Percentiles rank a stretch among this genome's conserved stretches.
Conservation (phyloP, 2,329 filamentous ascomycete genomes). For the Pyricularia pennisetigena region DNA sequence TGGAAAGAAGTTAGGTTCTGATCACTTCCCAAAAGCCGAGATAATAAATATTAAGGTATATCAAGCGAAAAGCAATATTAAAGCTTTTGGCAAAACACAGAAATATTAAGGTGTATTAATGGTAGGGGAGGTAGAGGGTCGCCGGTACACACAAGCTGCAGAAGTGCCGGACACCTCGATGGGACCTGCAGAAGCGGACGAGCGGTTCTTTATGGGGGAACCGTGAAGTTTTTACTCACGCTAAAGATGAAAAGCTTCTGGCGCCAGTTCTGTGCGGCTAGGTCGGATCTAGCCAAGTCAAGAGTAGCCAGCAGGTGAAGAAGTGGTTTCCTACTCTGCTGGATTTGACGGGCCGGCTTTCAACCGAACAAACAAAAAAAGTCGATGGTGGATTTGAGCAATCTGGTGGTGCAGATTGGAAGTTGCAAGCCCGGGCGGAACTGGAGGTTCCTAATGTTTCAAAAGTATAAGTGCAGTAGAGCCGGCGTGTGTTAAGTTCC, state of each 20-base stretch:
- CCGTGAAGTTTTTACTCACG: background rate
- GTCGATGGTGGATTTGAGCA: constrained; percentile 9
- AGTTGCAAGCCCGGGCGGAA: constrained; percentile 16
- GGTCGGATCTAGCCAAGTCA: background rate
- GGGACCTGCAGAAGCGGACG: background rate
- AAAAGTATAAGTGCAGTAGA: constrained; percentile 19
- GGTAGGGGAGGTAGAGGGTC: background rate
- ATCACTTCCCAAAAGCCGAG: background rate
- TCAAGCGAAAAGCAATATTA: background rate
- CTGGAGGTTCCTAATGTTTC: constrained; percentile 20
- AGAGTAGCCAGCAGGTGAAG: background rate
- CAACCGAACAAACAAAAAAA: constrained; percentile 9
- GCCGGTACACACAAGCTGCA: background rate
- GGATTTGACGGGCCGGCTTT: background rate
- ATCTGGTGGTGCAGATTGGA: constrained; percentile 11
- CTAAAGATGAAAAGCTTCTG: background rate
- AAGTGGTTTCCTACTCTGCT: background rate
- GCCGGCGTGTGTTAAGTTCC: constrained; percentile 21
- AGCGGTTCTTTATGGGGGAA: background rate
- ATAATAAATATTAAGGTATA: background rate
- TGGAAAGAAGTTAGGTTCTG: background rate
- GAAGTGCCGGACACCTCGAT: background rate
- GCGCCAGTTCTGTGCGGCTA: background rate
- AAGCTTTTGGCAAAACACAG: background rate
- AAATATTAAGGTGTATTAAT: background rate